Percentiles rank a stretch among this genome's conserved stretches.
These are phyloP conservation scores for Saururus chinensis DNA, from an alignment of 164 flowering plant genomes.

Conservation along the genomic window DNA sequence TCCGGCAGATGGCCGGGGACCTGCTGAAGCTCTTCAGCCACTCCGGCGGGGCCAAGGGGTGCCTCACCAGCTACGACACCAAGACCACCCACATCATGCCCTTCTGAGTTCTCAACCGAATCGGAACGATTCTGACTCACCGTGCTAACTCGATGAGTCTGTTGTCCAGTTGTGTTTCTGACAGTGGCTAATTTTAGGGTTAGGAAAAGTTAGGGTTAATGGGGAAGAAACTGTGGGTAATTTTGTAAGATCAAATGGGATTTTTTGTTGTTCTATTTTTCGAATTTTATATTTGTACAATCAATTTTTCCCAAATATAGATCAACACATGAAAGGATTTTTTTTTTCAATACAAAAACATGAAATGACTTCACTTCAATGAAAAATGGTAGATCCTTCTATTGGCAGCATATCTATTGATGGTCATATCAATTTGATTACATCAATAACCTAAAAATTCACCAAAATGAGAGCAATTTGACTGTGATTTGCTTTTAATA, in stretches of 20 bases:
- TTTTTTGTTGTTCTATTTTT: neutral
- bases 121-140: neutral
- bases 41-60: slow-evolving; percentile 30
- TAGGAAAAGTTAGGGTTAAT: too few relatives aligned
- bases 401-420: too few relatives aligned
- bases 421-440: too few relatives aligned
- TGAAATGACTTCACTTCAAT: too few relatives aligned
- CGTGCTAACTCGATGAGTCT: neutral
- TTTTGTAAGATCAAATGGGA: neutral
- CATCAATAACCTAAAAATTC: too few relatives aligned
- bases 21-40: slow-evolving; percentile 59
- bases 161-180: too few relatives aligned
- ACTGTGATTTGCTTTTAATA: too few relatives aligned
- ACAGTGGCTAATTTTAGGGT: too few relatives aligned
- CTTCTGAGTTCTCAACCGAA: slow-evolving; percentile 23
- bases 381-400: too few relatives aligned
- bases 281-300: neutral
- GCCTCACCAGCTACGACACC: slow-evolving; percentile 61
- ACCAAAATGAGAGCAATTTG: too few relatives aligned
- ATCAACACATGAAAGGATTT: neutral
- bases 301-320: neutral
- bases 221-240: too few relatives aligned
- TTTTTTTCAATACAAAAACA: neutral
- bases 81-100: slow-evolving; percentile 88
- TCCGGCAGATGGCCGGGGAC: slow-evolving; percentile 61